phyloP scores from a whole-genome alignment of 2,329 filamentous ascomycete genomes.

The Iodosphaeria phyllophila region DNA sequence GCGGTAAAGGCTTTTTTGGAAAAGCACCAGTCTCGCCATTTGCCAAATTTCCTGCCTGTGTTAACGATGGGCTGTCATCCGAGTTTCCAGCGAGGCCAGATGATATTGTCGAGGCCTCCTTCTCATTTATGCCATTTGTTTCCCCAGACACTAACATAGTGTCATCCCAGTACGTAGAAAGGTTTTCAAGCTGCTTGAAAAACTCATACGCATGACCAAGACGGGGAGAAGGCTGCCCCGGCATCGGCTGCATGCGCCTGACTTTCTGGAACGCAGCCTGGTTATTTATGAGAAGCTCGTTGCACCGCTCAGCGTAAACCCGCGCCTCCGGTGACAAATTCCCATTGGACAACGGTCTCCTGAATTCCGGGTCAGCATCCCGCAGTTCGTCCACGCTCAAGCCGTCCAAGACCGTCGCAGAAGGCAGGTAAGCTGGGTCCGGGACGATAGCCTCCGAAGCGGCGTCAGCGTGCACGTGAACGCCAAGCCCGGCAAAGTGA shows the following conservation, averaged over 20 bases:
- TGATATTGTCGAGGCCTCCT: neutral
- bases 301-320: constrained; percentile 37
- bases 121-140: no score
- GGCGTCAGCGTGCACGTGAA: constrained; percentile 33
- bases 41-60: constrained; percentile 6
- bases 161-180: constrained; percentile 44
- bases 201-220: constrained; percentile 49
- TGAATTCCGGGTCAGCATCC: constrained; percentile 27
- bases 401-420: constrained; percentile 31
- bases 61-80: no score
- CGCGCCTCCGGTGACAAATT: constrained; percentile 35
- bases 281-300: constrained; percentile 36
- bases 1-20: no score
- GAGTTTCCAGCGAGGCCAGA: constrained; percentile 4
- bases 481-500: constrained; percentile 37
- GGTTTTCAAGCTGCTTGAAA: constrained; percentile 40
- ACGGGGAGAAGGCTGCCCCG: constrained; percentile 32
- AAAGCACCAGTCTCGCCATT: no score
- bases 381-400: constrained; percentile 29
- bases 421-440: constrained; percentile 30
- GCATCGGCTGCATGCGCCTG: constrained; percentile 33
- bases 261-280: constrained; percentile 41
- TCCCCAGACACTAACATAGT: no score
- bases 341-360: constrained; percentile 29
- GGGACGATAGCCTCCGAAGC: constrained; percentile 31